These are phyloP conservation scores for Pleurozium schreberi DNA, from an alignment of 225 moss, liverwort and hornwort species.

Conservation along the genomic window DNA sequence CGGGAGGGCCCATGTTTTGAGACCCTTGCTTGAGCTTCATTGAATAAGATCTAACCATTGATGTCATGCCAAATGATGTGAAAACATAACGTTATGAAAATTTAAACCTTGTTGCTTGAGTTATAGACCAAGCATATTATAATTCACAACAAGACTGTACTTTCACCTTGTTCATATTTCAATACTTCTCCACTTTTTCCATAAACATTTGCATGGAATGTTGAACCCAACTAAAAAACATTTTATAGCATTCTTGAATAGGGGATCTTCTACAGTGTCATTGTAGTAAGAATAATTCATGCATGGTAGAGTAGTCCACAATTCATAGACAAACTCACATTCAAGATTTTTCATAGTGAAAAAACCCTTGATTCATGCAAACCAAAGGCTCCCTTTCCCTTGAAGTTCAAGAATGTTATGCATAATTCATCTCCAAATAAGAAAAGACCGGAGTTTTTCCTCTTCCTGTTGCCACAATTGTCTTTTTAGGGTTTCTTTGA, in stretches of 20 bases:
- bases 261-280: no score
- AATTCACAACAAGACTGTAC: background rate
- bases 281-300: background rate
- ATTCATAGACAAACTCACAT: background rate
- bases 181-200: background rate
- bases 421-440: background rate
- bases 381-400: background rate
- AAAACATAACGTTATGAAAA: accelerated
- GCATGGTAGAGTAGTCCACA: accelerated
- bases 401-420: background rate
- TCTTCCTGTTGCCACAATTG: background rate
- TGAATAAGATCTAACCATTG: background rate
- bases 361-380: no score
- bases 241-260: background rate
- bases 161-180: background rate
- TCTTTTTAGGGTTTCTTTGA: background rate
- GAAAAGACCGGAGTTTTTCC: background rate
- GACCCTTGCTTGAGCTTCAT: background rate
- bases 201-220: background rate
- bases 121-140: accelerated
- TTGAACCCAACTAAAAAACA: accelerated
- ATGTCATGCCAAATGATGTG: background rate
- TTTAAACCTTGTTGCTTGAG: background rate
- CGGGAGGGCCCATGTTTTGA: background rate
- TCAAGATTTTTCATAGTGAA: no score